Base-by-base conservation (phyloP, 2,329 filamentous ascomycete genomes). In the Ceratocystis diversiconidia region DNA sequence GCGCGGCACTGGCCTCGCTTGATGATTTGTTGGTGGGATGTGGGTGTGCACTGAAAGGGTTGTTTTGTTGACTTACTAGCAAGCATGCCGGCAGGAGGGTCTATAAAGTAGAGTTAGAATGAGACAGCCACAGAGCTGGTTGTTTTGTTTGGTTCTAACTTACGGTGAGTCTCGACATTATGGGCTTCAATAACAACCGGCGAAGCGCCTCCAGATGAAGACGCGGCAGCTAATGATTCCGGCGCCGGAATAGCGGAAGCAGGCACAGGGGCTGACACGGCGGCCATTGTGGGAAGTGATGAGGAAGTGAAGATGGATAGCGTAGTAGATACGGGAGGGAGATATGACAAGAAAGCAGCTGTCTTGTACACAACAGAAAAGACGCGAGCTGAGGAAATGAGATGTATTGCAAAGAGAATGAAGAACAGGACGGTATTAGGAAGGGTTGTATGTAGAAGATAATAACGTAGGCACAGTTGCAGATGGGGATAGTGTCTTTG, bases 131-230 rank as follows among this genome's bases (percentile, higher is more conserved):
- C 30, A 55, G 28, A 22, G 55, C 22, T 36, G 3, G 62, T 15
- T 57, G 5, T 50, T 15, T 17, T 5, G 19, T 15, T 12, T 5
- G 48, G 28, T 5, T 5, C 15, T 6, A 10, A 67, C 83, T 80
- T 76, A 86, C 84, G 82, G 73, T 79, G 90, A 22, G 87, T 91
- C 75, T 89, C 85, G 71, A 90, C 87, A 73, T 85, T 77, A 75
- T 90, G 87, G 72, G 88, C 87, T 79, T 91, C 88, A 68, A 81
- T 80, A 72, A 91, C 87, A 71, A 88, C 85, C 61, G 81, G 82
- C 70, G 71, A 55, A 30, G 64, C 4, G 12, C 19, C 32, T 19
- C 43, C 60, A n/a, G 59, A 41, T 28, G 41, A 12, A 43, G 66
- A 12, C 63, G 60, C 15, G 17, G 48, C 36, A 10, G 60, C 46